Conservation (phyloP, 1,284 basidiomycete genomes). For the Anthracocystis panici-leucophaei region DNA sequence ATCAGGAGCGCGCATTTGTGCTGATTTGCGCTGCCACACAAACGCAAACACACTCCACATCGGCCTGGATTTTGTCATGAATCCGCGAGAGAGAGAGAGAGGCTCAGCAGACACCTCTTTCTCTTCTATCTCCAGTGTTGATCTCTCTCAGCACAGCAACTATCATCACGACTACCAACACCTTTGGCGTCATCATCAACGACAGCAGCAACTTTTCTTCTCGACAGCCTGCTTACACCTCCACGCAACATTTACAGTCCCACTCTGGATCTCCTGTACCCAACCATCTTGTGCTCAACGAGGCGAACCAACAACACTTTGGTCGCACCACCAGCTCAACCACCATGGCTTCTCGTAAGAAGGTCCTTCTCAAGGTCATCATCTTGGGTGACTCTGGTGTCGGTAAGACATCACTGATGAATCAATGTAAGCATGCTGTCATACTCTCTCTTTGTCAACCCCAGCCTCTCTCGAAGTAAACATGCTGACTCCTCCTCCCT, state of each 20-base stretch:
- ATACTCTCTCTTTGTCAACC: background rate
- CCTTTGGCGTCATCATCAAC: too few species aligned
- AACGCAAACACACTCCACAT: too few species aligned
- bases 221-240: background rate
- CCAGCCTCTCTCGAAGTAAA: too few species aligned
- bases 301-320: background rate
- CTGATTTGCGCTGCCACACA: too few species aligned
- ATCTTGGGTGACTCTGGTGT: constrained; percentile 75
- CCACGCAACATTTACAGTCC: background rate
- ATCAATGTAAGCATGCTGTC: constrained; percentile 77
- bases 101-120: too few species aligned
- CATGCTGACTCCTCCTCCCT: background rate
- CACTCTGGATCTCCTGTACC: background rate
- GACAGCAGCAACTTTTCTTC: too few species aligned
- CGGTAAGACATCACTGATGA: constrained; percentile 99
- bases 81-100: too few species aligned
- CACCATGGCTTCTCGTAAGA: constrained; percentile 74
- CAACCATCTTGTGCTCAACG: background rate
- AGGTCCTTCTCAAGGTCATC: constrained; percentile 86
- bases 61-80: too few species aligned
- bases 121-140: too few species aligned
- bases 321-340: constrained; percentile 3
- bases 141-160: too few species aligned
- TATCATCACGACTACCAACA: too few species aligned
- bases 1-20: too few species aligned